These are phyloP conservation scores for Leishmania lainsoni DNA, from an alignment of 208 protist species.

Conservation along the genomic window DNA sequence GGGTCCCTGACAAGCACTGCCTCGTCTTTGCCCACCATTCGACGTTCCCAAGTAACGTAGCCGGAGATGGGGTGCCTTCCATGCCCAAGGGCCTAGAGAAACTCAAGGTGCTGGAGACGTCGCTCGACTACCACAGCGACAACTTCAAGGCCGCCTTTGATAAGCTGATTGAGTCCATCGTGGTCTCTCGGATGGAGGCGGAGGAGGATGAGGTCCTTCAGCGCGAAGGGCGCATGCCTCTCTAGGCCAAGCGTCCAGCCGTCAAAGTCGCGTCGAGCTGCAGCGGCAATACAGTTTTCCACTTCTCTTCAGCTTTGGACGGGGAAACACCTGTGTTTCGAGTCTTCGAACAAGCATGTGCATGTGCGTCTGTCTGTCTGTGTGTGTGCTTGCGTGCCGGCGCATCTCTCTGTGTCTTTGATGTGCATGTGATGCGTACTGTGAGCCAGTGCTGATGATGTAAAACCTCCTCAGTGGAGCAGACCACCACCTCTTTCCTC, in stretches of 20 bases:
- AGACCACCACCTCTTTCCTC: background rate
- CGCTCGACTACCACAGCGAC: conserved; percentile 86
- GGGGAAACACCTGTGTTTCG: background rate
- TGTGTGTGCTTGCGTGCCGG: background rate
- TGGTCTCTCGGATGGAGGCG: conserved; percentile 54
- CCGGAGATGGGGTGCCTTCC: conserved; percentile 38
- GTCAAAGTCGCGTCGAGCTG: background rate
- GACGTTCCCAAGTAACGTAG: conserved; percentile 34
- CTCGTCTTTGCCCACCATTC: conserved; percentile 87
- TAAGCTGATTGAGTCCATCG: conserved; percentile 72
- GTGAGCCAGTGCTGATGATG: background rate
- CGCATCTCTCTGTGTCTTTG: background rate
- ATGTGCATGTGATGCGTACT: background rate
- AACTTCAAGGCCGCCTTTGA: conserved; percentile 94
- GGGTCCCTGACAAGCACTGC: conserved; percentile 59
- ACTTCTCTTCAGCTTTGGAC: background rate
- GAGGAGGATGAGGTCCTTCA: conserved; percentile 79
- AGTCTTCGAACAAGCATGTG: background rate
- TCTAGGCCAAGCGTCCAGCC: background rate
- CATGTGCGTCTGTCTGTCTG: background rate
- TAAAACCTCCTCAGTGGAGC: background rate
- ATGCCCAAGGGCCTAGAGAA: conserved; percentile 84
- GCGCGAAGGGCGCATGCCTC: conserved; percentile 41
- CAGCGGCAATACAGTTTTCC: background rate
- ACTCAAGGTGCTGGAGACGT: conserved; percentile 77